A percentile compares a stretch with the other conserved stretches of the same genome.
Conservation (phyloP, 106 monocot genomes). For the Alisma plantagoaquatica region DNA sequence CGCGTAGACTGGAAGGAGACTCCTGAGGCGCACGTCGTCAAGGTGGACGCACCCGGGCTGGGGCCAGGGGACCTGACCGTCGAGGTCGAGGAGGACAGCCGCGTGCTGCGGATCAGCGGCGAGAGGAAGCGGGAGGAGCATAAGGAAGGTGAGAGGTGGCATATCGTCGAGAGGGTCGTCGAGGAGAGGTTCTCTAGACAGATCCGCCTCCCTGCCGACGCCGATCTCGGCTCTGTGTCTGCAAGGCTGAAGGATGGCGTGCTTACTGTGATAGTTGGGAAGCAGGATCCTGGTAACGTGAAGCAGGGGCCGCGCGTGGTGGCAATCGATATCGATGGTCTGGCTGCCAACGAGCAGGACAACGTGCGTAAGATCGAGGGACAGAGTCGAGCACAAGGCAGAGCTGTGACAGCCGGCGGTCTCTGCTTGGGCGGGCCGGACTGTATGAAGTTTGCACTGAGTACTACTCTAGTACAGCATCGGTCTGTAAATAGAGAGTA, state of each 20-base stretch:
- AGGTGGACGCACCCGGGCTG: constrained; percentile 75
- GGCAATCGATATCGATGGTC: too few species aligned
- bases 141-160: constrained; percentile 44
- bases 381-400: too few species aligned
- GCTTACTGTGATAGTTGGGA: constrained; percentile 45
- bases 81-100: constrained; percentile 45
- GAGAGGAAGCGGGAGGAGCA: constrained; percentile 36
- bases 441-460: too few species aligned
- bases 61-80: constrained; percentile 52
- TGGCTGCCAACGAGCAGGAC: too few species aligned
- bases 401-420: too few species aligned
- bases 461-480: too few species aligned
- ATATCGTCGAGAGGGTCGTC: constrained; percentile 37
- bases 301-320: constrained; percentile 16
- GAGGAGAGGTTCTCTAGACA: constrained; percentile 25
- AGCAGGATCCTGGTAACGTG: too few species aligned
- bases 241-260: constrained; percentile 64
- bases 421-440: too few species aligned
- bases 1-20: constrained; percentile 82
- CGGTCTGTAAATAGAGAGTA: too few species aligned
- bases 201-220: constrained; percentile 48
- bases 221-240: constrained; percentile 26
- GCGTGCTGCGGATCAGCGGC: constrained; percentile 30
- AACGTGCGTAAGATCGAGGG: too few species aligned
- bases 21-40: constrained; percentile 38